Evolutionary conservation across 164 flowering plant species (phyloP).

Genomic region (Liquidambar formosana): DNA sequence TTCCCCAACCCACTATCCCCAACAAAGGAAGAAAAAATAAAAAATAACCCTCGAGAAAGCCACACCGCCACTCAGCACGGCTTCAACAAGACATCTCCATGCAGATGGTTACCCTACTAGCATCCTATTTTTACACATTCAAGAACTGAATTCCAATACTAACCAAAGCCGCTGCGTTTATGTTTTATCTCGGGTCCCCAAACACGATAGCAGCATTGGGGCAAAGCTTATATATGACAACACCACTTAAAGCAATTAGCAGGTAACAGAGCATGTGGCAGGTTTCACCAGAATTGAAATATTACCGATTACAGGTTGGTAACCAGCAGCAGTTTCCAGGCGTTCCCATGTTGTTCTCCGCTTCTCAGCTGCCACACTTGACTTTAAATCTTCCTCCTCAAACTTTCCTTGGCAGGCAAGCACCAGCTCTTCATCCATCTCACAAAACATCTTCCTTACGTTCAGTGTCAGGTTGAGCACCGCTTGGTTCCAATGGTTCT

Average conservation of each 20-base stretch:
- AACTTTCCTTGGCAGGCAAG: constrained; percentile 33
- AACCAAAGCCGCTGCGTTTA: constrained; percentile 1
- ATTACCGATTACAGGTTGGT: constrained; percentile 27
- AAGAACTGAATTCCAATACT: not conserved
- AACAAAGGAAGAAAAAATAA: too few species aligned
- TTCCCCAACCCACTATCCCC: not conserved
- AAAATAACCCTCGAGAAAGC: constrained; percentile 1
- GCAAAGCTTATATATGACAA: not conserved
- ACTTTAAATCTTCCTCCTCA: constrained; percentile 35
- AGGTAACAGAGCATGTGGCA: constrained; percentile 30
- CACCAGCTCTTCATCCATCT: constrained; percentile 48
- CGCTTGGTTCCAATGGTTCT: constrained; percentile 64
- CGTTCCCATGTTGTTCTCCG: constrained; percentile 45
- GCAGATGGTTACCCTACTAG: constrained; percentile 9
- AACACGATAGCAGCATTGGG: not conserved
- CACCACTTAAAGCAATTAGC: constrained; percentile 13
- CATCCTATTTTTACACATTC: not conserved
- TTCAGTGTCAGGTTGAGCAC: constrained; percentile 56
- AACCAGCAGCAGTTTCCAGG: constrained; percentile 41
- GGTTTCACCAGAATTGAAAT: constrained; percentile 22
- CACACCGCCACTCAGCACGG: not conserved
- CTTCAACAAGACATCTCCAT: not conserved
- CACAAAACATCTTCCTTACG: constrained; percentile 36
- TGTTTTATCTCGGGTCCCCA: not conserved
- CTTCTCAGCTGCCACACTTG: constrained; percentile 34